A percentile compares a stretch with the other conserved stretches of the same genome.
These are phyloP conservation scores for Gaultheria prostrata DNA, from an alignment of 148 eudicot genomes.

Conservation along the genomic window DNA sequence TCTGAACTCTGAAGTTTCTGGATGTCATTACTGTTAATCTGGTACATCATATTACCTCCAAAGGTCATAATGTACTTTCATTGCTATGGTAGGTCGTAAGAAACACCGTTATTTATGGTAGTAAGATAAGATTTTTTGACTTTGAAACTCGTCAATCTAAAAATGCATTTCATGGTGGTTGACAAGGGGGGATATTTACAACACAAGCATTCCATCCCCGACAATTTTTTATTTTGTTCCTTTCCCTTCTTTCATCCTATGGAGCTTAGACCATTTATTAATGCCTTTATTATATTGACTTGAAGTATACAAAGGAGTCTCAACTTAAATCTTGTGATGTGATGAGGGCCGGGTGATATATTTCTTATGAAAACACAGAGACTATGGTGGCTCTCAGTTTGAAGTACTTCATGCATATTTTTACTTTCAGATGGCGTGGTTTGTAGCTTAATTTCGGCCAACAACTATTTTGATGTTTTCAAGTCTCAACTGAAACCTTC, in stretches of 20 bases:
- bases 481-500: background rate
- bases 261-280: background rate
- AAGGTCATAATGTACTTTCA: background rate
- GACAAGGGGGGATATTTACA: background rate
- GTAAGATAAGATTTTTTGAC: background rate
- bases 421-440: background rate
- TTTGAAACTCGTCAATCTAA: background rate
- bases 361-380: background rate
- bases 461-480: background rate
- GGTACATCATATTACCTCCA: background rate
- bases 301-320: background rate
- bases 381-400: background rate
- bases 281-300: background rate
- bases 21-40: slow-evolving; percentile 6
- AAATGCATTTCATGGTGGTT: background rate
- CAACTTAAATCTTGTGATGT: background rate
- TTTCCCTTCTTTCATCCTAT: background rate
- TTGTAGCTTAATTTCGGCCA: background rate
- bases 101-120: too few species aligned
- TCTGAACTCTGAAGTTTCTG: slow-evolving; percentile 6
- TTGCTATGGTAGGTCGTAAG: background rate
- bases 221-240: background rate
- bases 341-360: background rate
- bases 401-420: background rate
- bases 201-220: background rate